phyloP scores from a whole-genome alignment of 2,329 filamentous ascomycete genomes.

The Hyphodiscus sp. region DNA sequence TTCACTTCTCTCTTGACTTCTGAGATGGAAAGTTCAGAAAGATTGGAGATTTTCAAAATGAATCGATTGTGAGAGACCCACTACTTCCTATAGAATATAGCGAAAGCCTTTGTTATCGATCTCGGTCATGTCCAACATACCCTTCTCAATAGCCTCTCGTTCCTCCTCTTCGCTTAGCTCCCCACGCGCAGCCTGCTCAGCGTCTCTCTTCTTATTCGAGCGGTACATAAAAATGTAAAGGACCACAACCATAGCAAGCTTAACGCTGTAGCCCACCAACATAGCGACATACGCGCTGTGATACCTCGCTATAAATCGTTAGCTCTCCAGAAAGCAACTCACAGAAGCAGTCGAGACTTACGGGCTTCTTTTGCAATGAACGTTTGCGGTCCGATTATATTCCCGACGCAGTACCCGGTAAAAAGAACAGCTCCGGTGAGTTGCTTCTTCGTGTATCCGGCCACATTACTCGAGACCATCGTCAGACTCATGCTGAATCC shows the following conservation, averaged over 20 bases:
- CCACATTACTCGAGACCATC: constrained; percentile 46
- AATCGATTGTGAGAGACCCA: not conserved
- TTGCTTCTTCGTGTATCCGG: constrained; percentile 50
- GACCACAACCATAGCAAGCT: constrained; percentile 41
- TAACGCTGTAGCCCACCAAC: constrained; percentile 48
- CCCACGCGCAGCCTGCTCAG: constrained; percentile 31
- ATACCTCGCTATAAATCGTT: constrained; percentile 26
- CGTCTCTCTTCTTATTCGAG: constrained; percentile 47
- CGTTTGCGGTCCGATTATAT: constrained; percentile 41
- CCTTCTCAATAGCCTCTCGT: constrained; percentile 44
- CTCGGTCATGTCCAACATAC: constrained; percentile 50
- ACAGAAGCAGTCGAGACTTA: constrained; percentile 11
- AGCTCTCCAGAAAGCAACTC: not conserved
- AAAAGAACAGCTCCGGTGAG: constrained; percentile 45
- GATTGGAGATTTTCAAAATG: not conserved
- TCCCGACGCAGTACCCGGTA: constrained; percentile 46
- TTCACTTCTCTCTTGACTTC: too few species aligned
- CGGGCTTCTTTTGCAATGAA: constrained; percentile 24
- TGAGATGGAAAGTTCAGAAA: not conserved
- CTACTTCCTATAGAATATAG: constrained; percentile 35
- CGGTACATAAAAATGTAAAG: constrained; percentile 50
- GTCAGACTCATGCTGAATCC: constrained; percentile 48
- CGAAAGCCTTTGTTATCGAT: constrained; percentile 48
- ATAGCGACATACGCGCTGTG: constrained; percentile 35
- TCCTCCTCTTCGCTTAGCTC: constrained; percentile 36